phyloP scores from a whole-genome alignment of 257 asterid species.

The Hygrophila difformis region DNA sequence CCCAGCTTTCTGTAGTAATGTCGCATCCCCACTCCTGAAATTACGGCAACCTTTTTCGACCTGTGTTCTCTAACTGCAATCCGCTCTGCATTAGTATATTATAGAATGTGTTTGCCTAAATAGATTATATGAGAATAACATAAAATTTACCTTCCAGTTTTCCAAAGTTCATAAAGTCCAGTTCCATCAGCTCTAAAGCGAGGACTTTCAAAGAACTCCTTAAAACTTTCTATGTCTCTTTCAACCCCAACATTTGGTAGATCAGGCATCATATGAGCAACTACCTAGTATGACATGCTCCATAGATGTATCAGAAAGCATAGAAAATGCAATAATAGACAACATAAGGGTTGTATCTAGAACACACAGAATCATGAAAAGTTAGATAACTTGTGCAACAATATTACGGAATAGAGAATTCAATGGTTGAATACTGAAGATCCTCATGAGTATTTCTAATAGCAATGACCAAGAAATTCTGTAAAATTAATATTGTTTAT shows the following conservation, averaged over 20 bases:
- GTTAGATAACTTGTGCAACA: not conserved
- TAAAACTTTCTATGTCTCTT: slow-evolving; percentile 95
- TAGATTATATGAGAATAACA: not conserved
- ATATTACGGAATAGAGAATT: not conserved
- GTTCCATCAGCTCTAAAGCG: slow-evolving; percentile 92
- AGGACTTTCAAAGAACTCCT: slow-evolving; percentile 97
- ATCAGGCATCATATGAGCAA: slow-evolving; percentile 99
- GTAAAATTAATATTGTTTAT: too few relatives aligned
- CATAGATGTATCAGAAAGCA: slow-evolving; percentile 2
- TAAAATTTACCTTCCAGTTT: slow-evolving; percentile 72
- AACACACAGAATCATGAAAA: slow-evolving; percentile 12
- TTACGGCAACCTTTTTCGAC: slow-evolving; percentile 81
- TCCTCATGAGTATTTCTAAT: too few relatives aligned
- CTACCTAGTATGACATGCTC: slow-evolving; percentile 47
- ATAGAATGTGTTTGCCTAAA: not conserved
- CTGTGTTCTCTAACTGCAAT: slow-evolving; percentile 78
- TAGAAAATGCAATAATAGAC: not conserved
- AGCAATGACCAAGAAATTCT: too few relatives aligned
- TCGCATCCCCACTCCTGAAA: slow-evolving; percentile 95
- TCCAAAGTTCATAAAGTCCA: slow-evolving; percentile 99
- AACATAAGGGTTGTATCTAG: slow-evolving; percentile 74
- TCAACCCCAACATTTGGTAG: slow-evolving; percentile 99
- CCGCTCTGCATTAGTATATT: slow-evolving; percentile 32
- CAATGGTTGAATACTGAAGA: too few relatives aligned
- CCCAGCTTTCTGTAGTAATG: slow-evolving; percentile 96